Conservation (phyloP, 1,284 basidiomycete genomes). For the Xerocomus nothofagi region DNA sequence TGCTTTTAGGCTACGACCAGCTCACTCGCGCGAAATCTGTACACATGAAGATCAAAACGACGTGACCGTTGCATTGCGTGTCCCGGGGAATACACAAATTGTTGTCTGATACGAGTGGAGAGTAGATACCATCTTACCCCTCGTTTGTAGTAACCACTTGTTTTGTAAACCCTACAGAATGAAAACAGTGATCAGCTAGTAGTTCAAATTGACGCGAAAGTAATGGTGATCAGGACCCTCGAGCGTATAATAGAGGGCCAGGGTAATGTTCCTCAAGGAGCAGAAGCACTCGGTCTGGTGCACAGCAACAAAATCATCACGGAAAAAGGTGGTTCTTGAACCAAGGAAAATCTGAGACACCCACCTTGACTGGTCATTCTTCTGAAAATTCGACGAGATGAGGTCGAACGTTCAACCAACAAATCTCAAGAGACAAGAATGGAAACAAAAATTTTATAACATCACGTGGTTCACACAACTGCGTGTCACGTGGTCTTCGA, state of each 20-base stretch:
- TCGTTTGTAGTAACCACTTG: background rate
- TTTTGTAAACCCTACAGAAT: background rate
- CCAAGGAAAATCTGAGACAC: background rate
- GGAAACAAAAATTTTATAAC: background rate
- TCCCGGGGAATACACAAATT: background rate
- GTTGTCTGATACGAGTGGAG: background rate
- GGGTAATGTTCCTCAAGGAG: constrained; percentile 35
- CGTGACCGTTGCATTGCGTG: constrained; percentile 7
- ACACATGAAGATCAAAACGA: constrained; percentile 72
- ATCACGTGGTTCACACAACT: constrained; percentile 11
- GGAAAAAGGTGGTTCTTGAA: background rate
- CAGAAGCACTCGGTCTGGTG: constrained; percentile 38
- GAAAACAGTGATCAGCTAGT: constrained; percentile 7
- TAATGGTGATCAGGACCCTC: constrained; percentile 34
- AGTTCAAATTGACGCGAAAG: background rate
- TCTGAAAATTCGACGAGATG: background rate
- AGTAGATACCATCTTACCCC: background rate
- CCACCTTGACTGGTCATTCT: constrained; percentile 3
- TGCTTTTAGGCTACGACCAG: constrained; percentile 66
- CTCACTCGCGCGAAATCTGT: constrained; percentile 75
- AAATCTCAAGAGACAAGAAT: background rate
- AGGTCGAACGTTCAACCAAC: background rate
- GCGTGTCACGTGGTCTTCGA: too few species aligned
- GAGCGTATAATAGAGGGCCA: constrained; percentile 37
- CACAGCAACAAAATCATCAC: constrained; percentile 39